Conservation (phyloP, 257 asterid genomes). For the Scutellaria barbata region DNA sequence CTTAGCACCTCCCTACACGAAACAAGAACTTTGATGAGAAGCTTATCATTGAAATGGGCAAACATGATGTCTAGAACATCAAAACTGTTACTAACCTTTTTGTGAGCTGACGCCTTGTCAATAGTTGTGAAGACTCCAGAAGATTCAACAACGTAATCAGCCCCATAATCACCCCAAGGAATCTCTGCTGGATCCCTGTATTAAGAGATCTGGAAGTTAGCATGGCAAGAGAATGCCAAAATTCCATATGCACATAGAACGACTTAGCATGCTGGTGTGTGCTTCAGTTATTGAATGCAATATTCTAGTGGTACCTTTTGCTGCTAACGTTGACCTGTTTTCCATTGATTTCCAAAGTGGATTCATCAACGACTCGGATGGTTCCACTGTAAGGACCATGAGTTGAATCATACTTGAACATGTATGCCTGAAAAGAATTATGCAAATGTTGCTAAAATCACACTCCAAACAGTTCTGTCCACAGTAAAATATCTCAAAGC, state of each 20-base stretch:
- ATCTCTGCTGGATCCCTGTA: constrained; percentile 92
- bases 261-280: constrained; percentile 11
- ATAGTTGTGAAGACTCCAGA: constrained; percentile 89
- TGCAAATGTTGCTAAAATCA: constrained; percentile 25
- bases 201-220: constrained; percentile 34
- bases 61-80: constrained; percentile 18
- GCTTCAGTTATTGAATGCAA: constrained; percentile 2
- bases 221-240: constrained; percentile 5
- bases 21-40: constrained; percentile 30
- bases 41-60: constrained; percentile 19
- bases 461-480: constrained; percentile 4
- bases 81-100: constrained; percentile 56
- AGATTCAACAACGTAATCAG: constrained; percentile 89
- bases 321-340: constrained; percentile 72
- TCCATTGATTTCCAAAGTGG: constrained; percentile 94
- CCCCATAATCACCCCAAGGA: constrained; percentile 97
- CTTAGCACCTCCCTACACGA: constrained; percentile 92
- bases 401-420: constrained; percentile 97
- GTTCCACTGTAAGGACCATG: constrained; percentile 87
- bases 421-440: constrained; percentile 75
- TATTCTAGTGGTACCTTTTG: constrained; percentile 64
- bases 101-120: constrained; percentile 88
- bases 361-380: constrained; percentile 69
- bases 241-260: background rate
- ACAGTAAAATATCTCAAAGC: constrained; percentile 1